Evolutionary conservation across 345 rosid genomes (phyloP).

Genomic region (Pseudoturritis turrita): DNA sequence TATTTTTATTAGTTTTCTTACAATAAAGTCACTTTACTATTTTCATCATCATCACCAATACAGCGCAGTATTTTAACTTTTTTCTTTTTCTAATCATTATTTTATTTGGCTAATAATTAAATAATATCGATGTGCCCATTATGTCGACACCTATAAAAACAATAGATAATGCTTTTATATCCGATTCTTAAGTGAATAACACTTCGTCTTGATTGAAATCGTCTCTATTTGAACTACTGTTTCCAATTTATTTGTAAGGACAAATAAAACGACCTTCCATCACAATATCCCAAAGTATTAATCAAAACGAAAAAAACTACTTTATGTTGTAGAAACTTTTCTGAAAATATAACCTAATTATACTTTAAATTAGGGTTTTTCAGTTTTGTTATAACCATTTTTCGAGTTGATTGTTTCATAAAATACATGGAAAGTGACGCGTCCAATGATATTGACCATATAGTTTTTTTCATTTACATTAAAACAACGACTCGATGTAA

Average conservation of each 20-base stretch:
- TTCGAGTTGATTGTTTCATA: background rate
- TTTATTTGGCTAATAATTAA: background rate
- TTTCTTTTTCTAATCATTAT: conserved; percentile 3
- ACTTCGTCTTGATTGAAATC: background rate
- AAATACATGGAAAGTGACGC: background rate
- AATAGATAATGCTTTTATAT: background rate
- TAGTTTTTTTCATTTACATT: background rate
- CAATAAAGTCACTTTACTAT: conserved; percentile 17
- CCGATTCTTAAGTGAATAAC: background rate
- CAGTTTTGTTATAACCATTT: background rate
- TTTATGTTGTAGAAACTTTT: background rate
- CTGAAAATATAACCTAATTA: background rate
- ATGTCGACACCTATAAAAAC: conserved; percentile 19
- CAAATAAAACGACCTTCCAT: background rate
- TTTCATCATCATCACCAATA: conserved; percentile 16
- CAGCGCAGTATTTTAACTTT: conserved; percentile 15
- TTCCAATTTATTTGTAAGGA: background rate
- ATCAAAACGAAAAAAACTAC: background rate
- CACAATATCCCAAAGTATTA: background rate
- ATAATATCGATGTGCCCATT: conserved; percentile 11
- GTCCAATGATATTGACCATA: background rate
- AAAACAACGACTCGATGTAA: background rate
- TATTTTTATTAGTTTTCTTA: background rate
- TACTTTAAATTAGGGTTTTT: background rate
- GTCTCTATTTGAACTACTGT: background rate